Conservation (phyloP, 345 rosid species). For the Brassica cretica region DNA sequence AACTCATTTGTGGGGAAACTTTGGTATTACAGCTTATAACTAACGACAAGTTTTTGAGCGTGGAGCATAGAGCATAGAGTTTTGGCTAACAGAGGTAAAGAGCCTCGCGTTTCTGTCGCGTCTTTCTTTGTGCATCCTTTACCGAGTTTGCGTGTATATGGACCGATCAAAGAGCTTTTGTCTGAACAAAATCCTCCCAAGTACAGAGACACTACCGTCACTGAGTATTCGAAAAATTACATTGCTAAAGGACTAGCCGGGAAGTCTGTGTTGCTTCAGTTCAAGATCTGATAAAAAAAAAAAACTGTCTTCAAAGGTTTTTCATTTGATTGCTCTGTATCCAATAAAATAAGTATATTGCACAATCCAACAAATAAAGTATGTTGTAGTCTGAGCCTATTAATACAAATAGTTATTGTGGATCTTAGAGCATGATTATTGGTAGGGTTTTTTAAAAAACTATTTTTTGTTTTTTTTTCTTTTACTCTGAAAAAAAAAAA, state of each 20-base stretch:
- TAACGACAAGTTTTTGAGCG: conserved; percentile 46
- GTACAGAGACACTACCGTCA: conserved; percentile 45
- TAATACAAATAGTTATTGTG: not conserved
- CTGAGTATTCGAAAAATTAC: conserved; percentile 21
- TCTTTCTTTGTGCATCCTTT: conserved; percentile 36
- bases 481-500: no score
- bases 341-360: not conserved
- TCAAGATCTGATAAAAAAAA: conserved; percentile 14
- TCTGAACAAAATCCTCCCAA: conserved; percentile 46
- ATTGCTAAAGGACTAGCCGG: conserved; percentile 43
- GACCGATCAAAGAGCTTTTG: conserved; percentile 46
- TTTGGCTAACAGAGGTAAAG: conserved; percentile 36
- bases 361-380: conserved; percentile 5
- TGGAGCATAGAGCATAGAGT: conserved; percentile 43
- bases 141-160: conserved; percentile 25
- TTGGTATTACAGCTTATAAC: conserved; percentile 37
- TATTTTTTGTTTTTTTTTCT: no score
- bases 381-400: not conserved
- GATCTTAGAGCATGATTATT: no score
- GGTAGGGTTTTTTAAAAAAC: no score
- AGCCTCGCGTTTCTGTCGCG: conserved; percentile 46
- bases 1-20: not conserved
- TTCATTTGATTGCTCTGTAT: not conserved
- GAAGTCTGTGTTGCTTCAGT: conserved; percentile 23
- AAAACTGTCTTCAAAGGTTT: not conserved